A percentile compares a stretch with the other conserved stretches of the same genome.
These are phyloP conservation scores for Alternaria arbusti DNA, from an alignment of 2,329 filamentous ascomycete genomes.

Conservation along the genomic window DNA sequence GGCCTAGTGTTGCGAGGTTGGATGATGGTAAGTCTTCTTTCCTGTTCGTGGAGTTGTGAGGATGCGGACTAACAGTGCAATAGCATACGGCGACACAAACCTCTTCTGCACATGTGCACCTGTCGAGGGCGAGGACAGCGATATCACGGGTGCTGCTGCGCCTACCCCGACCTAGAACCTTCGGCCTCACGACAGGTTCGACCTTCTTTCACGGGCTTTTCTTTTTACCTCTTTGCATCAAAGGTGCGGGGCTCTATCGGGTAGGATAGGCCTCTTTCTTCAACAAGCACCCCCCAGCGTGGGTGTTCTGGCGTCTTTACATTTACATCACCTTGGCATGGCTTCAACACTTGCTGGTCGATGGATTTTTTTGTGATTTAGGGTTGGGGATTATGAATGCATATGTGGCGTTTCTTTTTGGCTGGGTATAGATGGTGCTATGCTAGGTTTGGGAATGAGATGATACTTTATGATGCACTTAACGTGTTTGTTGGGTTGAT, in stretches of 20 bases:
- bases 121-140: slow-evolving; percentile 61
- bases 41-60: no score
- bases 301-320: not conserved
- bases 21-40: slow-evolving; percentile 82
- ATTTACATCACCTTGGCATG: not conserved
- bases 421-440: not conserved
- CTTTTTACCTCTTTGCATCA: not conserved
- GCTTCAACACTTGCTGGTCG: slow-evolving; percentile 1
- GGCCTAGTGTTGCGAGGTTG: slow-evolving; percentile 84
- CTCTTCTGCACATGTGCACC: slow-evolving; percentile 94
- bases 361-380: not conserved
- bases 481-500: no score
- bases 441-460: not conserved
- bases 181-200: no score
- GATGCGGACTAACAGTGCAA: slow-evolving; percentile 27
- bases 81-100: slow-evolving; percentile 88
- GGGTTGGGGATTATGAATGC: not conserved
- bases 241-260: not conserved
- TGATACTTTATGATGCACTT: no score
- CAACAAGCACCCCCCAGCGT: not conserved
- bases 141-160: slow-evolving; percentile 44
- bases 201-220: not conserved
- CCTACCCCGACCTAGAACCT: slow-evolving; percentile 38
- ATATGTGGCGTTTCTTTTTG: not conserved
- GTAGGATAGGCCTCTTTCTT: not conserved